These are phyloP conservation scores for Stemphylium vesicarium DNA, from an alignment of 2,329 filamentous ascomycete genomes.

Conservation along the genomic window DNA sequence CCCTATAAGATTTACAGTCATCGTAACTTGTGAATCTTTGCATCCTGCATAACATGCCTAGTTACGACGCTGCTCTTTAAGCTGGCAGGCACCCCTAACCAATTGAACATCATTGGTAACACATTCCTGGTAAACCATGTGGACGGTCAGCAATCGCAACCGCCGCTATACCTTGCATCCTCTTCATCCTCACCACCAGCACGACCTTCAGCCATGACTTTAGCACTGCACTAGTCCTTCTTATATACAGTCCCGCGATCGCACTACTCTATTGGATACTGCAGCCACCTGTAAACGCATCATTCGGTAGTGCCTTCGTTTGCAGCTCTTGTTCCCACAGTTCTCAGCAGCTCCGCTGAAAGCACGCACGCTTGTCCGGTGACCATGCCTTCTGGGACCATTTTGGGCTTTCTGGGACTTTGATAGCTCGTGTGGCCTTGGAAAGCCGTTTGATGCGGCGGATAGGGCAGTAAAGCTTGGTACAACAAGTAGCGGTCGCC, in stretches of 20 bases:
- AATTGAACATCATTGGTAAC: slow-evolving; percentile 3
- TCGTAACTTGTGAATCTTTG: too few species aligned
- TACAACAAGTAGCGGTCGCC: not conserved
- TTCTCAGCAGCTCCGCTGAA: not conserved
- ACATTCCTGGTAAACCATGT: slow-evolving; percentile 3
- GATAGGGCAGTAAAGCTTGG: not conserved
- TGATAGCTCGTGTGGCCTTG: not conserved
- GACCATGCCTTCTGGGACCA: not conserved
- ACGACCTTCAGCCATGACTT: not conserved
- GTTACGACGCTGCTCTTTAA: too few species aligned
- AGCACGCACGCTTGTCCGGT: not conserved
- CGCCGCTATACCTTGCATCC: not conserved
- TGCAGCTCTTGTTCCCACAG: slow-evolving; percentile 3
- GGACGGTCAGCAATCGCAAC: slow-evolving; percentile 1
- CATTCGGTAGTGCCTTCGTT: not conserved
- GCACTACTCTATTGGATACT: not conserved
- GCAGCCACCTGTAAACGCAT: slow-evolving; percentile 1
- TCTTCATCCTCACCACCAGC: not conserved
- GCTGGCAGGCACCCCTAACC: too few species aligned
- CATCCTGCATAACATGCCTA: too few species aligned
- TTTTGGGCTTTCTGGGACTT: not conserved
- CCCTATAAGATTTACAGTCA: too few species aligned
- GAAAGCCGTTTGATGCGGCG: not conserved
- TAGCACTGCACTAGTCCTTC: not conserved
- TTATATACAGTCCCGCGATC: not conserved